A percentile compares a stretch with the other conserved stretches of the same genome.
These are phyloP conservation scores for Alternaria arborescens DNA, from an alignment of 2,329 filamentous ascomycete genomes.

Conservation along the genomic window DNA sequence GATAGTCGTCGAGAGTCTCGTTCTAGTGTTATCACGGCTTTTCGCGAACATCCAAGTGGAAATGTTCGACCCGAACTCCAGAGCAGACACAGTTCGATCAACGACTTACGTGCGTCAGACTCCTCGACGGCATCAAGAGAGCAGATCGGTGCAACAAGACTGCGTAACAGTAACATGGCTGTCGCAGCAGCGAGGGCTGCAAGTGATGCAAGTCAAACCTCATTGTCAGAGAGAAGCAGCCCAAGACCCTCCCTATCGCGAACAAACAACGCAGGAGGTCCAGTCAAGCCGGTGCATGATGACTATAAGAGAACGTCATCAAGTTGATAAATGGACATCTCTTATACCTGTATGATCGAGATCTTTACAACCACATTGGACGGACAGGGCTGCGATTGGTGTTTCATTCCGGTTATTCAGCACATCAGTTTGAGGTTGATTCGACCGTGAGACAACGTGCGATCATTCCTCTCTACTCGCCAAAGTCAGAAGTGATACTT, in stretches of 20 bases:
- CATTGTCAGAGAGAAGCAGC: conserved; percentile 6
- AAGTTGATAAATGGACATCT: not conserved
- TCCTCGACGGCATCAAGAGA: conserved; percentile 21
- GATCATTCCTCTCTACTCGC: not conserved
- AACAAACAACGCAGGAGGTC: conserved; percentile 2
- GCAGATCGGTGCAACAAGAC: conserved; percentile 26
- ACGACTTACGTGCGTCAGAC: conserved; percentile 21
- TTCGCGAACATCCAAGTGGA: conserved; percentile 29
- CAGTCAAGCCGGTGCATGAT: conserved; percentile 9
- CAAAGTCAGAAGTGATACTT: not conserved
- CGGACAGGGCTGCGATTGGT: conserved; percentile 1
- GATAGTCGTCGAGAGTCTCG: conserved; percentile 40
- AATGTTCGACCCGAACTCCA: conserved; percentile 20
- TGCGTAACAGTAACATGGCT: conserved; percentile 32
- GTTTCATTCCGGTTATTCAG: not conserved
- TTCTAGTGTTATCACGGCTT: conserved; percentile 42
- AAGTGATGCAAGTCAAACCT: conserved; percentile 19
- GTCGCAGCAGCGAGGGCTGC: conserved; percentile 29
- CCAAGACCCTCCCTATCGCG: conserved; percentile 12
- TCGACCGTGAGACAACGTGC: conserved; percentile 2
- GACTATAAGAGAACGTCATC: not conserved
- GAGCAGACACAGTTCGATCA: conserved; percentile 32
- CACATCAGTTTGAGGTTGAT: conserved; percentile 14
- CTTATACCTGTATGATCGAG: not conserved
- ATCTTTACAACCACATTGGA: not conserved